Evolutionary conservation across 306 rosid genomes (phyloP).

Genomic region (Datisca glomerata): DNA sequence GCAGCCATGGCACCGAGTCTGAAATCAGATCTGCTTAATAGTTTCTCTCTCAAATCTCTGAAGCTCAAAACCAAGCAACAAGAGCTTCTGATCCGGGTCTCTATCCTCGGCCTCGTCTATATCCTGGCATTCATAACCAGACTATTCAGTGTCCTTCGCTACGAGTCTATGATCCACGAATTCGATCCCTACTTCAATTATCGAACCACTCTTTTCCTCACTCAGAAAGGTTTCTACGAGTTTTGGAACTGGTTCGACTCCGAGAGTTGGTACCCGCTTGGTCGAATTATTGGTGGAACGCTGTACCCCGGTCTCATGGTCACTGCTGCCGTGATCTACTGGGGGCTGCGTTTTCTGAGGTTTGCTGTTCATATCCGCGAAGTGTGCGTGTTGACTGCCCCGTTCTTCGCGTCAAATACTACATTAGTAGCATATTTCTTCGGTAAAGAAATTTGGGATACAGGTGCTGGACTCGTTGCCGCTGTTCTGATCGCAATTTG

Average conservation of each 20-base stretch:
- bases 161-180: slow-evolving; percentile 98
- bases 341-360: slow-evolving; percentile 46
- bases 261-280: slow-evolving; percentile 94
- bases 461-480: slow-evolving; percentile 93
- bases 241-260: slow-evolving; percentile 99
- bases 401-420: slow-evolving; percentile 91
- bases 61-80: slow-evolving; percentile 93
- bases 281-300: slow-evolving; percentile 90
- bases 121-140: slow-evolving; percentile 86
- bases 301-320: slow-evolving; percentile 97
- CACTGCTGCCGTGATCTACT: slow-evolving; percentile 78
- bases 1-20: slow-evolving; percentile 7
- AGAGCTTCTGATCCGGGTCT: slow-evolving; percentile 81
- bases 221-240: slow-evolving; percentile 73
- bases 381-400: slow-evolving; percentile 91
- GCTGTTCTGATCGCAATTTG: slow-evolving; percentile 91
- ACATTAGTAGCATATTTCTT: slow-evolving; percentile 85
- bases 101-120: slow-evolving; percentile 59
- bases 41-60: slow-evolving; percentile 34
- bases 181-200: slow-evolving; percentile 98
- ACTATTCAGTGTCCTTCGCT: slow-evolving; percentile 90
- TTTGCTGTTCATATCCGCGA: slow-evolving; percentile 88
- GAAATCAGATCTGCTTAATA: slow-evolving; percentile 31
- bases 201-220: slow-evolving; percentile 75
- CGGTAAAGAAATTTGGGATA: slow-evolving; percentile 89